Percentiles rank a stretch among this genome's conserved stretches.
Evolutionary conservation across 23 red algal genomes (phyloP).

Genomic region (Gracilaria gracilis): DNA sequence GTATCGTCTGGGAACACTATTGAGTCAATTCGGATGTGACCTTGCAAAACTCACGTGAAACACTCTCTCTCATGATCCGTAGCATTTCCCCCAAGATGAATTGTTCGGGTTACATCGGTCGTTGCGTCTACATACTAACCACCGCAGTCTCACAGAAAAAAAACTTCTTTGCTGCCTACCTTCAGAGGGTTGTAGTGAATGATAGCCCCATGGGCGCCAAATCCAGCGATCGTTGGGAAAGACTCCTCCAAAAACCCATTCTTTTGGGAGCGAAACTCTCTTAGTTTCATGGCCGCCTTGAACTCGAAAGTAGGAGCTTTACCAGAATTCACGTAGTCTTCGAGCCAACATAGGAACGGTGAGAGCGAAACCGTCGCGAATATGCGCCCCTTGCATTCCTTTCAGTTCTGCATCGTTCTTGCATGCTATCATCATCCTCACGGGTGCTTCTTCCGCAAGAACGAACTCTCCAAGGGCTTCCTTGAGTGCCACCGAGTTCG

Average conservation of each 20-base stretch:
- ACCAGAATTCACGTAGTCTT: slow-evolving; percentile 36
- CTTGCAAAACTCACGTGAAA: slow-evolving; percentile 82
- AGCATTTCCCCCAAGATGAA: slow-evolving; percentile 79
- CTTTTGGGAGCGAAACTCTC: slow-evolving; percentile 66
- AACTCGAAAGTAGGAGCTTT: slow-evolving; percentile 61
- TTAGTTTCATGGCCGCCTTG: slow-evolving; percentile 68
- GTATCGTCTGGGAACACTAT: slow-evolving; percentile 92
- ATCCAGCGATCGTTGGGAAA: slow-evolving; percentile 91
- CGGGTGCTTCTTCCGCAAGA: slow-evolving; percentile 55
- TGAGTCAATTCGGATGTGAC: slow-evolving; percentile 89
- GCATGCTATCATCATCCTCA: slow-evolving; percentile 81
- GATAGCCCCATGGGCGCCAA: slow-evolving; percentile 90
- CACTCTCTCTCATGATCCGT: slow-evolving; percentile 75
- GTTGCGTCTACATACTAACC: slow-evolving; percentile 97
- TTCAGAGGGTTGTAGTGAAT: slow-evolving; percentile 88
- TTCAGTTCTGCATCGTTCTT: slow-evolving; percentile 92
- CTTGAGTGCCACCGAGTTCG: slow-evolving; percentile 62
- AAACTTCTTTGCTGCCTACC: slow-evolving; percentile 69
- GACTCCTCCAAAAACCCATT: slow-evolving; percentile 73
- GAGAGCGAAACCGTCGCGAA: slow-evolving; percentile 79
- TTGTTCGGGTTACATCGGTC: slow-evolving; percentile 95
- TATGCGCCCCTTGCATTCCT: slow-evolving; percentile 91
- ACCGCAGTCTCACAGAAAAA: slow-evolving; percentile 93
- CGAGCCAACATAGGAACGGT: slow-evolving; percentile 91
- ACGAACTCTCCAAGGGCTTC: slow-evolving; percentile 46